Percentiles rank a stretch among this genome's conserved stretches.
Conservation (phyloP, 768 basidiomycete genomes). For the Rhodotorula kratochvilovae region DNA sequence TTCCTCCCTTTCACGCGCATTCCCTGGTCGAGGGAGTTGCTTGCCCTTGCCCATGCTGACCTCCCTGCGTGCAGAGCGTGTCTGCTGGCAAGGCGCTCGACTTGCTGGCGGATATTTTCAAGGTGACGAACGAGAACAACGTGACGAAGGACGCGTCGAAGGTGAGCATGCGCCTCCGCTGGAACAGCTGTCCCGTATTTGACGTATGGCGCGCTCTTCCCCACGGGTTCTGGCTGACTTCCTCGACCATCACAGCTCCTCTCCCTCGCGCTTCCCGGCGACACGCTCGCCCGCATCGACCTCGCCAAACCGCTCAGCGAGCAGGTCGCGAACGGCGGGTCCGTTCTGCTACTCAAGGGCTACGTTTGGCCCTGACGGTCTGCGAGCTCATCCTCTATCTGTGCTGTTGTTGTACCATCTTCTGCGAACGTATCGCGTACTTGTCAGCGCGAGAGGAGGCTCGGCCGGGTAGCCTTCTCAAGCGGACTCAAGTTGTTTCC, state of each 20-base stretch:
- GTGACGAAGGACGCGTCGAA: neutral
- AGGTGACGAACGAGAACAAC: conserved; percentile 39
- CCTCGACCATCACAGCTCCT: neutral
- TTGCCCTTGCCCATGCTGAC: neutral
- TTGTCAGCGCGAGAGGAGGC: too few relatives aligned
- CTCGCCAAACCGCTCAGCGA: neutral
- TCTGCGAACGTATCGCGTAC: neutral
- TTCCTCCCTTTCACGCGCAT: neutral
- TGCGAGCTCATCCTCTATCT: neutral
- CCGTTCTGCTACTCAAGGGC: neutral
- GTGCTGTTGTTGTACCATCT: neutral
- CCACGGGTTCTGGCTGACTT: neutral
- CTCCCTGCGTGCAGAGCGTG: conserved; percentile 50
- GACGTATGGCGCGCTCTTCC: neutral
- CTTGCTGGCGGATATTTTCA: conserved; percentile 51
- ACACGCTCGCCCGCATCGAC: neutral
- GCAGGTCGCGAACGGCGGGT: neutral
- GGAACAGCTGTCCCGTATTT: too few relatives aligned
- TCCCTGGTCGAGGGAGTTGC: neutral
- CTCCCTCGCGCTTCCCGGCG: neutral
- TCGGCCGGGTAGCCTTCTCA: neutral
- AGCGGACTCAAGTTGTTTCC: too few relatives aligned
- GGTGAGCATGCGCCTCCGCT: neutral
- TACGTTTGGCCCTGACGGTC: neutral
- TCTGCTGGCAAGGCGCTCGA: conserved; percentile 64